These are phyloP conservation scores for Lactarius evosmus DNA, from an alignment of 768 basidiomycete genomes.

Conservation along the genomic window DNA sequence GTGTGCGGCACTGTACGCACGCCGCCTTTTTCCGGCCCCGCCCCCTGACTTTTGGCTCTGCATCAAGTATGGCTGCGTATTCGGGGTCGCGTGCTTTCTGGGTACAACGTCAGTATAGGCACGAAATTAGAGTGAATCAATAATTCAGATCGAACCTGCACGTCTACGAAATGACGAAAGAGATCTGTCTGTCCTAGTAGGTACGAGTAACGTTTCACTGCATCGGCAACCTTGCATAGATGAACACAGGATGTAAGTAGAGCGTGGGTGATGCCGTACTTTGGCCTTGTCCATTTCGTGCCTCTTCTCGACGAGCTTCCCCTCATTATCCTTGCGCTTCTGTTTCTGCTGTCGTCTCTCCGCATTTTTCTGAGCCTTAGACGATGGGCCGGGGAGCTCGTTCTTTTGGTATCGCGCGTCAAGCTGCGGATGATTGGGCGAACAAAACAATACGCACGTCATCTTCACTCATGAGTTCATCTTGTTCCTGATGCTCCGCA, in stretches of 20 bases:
- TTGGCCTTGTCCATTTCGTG: conserved; percentile 89
- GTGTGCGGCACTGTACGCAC: conserved; percentile 39
- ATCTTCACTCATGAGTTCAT: conserved; percentile 57
- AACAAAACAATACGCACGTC: conserved; percentile 29
- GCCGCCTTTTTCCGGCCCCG: conserved; percentile 78
- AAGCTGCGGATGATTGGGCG: conserved; percentile 30
- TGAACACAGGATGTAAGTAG: conserved; percentile 17
- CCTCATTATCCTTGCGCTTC: conserved; percentile 66
- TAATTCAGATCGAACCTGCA: conserved; percentile 59
- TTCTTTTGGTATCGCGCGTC: conserved; percentile 38
- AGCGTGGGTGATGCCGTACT: conserved; percentile 38
- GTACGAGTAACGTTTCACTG: conserved; percentile 95
- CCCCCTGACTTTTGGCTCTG: conserved; percentile 82
- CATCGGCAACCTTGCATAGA: conserved; percentile 69
- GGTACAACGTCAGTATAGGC: background rate
- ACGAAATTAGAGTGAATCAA: too few relatives aligned
- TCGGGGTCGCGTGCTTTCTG: conserved; percentile 85
- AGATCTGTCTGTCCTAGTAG: conserved; percentile 97
- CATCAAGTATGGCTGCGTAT: conserved; percentile 85
- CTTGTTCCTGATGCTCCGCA: conserved; percentile 47
- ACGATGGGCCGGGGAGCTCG: conserved; percentile 38
- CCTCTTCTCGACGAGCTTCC: conserved; percentile 63
- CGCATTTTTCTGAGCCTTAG: conserved; percentile 39
- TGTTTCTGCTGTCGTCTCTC: conserved; percentile 46
- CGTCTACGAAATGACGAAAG: conserved; percentile 97